phyloP scores from a whole-genome alignment of 106 monocot genomes.

The Agapanthus africanus region DNA sequence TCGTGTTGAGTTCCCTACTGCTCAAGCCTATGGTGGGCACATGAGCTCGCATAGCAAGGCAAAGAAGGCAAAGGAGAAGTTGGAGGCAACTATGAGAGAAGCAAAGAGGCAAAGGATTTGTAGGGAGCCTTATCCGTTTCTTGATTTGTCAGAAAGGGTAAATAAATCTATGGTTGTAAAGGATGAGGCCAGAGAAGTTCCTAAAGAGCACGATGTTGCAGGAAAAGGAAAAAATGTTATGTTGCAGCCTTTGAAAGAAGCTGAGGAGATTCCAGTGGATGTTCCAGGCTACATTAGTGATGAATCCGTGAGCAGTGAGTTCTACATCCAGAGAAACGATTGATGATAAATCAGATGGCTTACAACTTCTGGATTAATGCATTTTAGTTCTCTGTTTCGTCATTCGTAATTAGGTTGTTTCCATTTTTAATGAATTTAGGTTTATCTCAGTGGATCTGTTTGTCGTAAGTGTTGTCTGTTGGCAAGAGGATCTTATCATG shows the following conservation, averaged over 20 bases:
- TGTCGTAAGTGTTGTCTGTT: no score
- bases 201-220: not conserved
- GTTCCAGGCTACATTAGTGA: not conserved
- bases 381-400: no score
- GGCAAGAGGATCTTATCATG: no score
- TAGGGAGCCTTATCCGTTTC: not conserved
- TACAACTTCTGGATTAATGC: no score
- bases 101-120: not conserved
- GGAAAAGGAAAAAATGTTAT: not conserved
- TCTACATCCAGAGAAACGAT: not conserved
- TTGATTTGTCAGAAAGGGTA: not conserved
- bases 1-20: slow-evolving; percentile 6
- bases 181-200: not conserved
- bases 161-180: not conserved
- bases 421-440: no score
- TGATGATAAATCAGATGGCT: no score
- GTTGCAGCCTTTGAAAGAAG: not conserved
- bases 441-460: no score
- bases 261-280: not conserved
- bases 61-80: slow-evolving; percentile 9
- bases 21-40: no score
- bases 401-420: no score
- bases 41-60: slow-evolving; percentile 17
- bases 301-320: slow-evolving; percentile 1
- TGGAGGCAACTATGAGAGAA: slow-evolving; percentile 5